phyloP scores from a whole-genome alignment of 768 basidiomycete genomes.

The Infundibulicybe gibba region DNA sequence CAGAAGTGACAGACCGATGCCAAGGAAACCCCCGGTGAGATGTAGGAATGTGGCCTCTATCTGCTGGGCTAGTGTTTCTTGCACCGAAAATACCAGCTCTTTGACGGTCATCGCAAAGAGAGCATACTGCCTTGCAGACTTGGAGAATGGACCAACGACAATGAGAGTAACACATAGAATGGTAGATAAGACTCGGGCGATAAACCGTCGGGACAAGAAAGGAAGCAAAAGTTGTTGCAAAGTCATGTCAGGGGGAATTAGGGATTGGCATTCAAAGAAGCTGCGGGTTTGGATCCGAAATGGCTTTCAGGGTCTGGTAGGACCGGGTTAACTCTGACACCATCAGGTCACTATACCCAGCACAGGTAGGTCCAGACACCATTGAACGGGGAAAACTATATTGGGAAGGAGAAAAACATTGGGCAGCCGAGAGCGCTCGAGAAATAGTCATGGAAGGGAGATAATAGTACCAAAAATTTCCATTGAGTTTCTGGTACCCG shows the following conservation, averaged over 20 bases:
- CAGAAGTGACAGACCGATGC: conserved; percentile 26
- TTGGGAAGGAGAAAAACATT: neutral
- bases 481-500: too few species aligned
- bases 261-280: neutral
- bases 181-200: conserved; percentile 41
- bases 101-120: conserved; percentile 37
- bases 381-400: neutral
- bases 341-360: too few species aligned
- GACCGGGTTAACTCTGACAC: too few species aligned
- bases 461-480: too few species aligned
- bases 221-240: neutral
- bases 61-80: conserved; percentile 45
- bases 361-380: neutral
- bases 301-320: too few species aligned
- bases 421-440: too few species aligned
- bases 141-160: conserved; percentile 34
- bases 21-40: conserved; percentile 34
- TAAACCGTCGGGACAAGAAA: conserved; percentile 22
- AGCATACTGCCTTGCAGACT: conserved; percentile 31
- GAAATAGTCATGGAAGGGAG: too few species aligned
- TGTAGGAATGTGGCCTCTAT: conserved; percentile 41
- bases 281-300: too few species aligned
- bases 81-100: conserved; percentile 44
- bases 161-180: conserved; percentile 35
- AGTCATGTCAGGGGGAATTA: neutral